These are phyloP conservation scores for Cystofilobasidium capitatum DNA, from an alignment of 768 basidiomycete species.

Conservation along the genomic window DNA sequence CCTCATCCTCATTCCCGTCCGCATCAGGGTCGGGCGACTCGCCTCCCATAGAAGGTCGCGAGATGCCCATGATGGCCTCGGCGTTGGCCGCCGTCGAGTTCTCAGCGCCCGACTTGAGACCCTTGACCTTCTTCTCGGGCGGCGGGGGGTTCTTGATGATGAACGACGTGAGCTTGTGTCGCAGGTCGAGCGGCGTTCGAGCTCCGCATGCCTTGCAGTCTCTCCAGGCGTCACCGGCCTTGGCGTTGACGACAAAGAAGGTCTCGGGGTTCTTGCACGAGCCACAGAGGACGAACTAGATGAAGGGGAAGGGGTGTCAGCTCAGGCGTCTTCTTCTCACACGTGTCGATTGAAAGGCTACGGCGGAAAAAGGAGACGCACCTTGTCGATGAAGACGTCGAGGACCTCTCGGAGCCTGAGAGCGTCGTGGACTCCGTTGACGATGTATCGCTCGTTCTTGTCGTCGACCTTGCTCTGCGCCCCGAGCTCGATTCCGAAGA, in stretches of 20 bases:
- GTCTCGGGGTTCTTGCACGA: slow-evolving; percentile 99
- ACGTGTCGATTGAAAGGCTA: background rate
- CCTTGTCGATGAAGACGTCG: slow-evolving; percentile 84
- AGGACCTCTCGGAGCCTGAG: slow-evolving; percentile 86
- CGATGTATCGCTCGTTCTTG: slow-evolving; percentile 94
- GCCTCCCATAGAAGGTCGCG: slow-evolving; percentile 45
- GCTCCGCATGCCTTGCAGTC: slow-evolving; percentile 99
- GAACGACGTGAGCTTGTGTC: slow-evolving; percentile 91
- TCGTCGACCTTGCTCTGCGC: slow-evolving; percentile 95
- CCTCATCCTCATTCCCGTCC: slow-evolving; percentile 20
- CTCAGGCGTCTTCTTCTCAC: background rate
- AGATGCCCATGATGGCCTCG: slow-evolving; percentile 31
- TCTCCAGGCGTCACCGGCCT: slow-evolving; percentile 76
- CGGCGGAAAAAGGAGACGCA: background rate
- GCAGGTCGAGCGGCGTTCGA: slow-evolving; percentile 83
- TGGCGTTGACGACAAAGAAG: slow-evolving; percentile 72
- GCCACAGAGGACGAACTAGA: slow-evolving; percentile 93
- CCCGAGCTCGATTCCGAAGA: slow-evolving; percentile 96
- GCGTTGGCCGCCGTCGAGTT: slow-evolving; percentile 27
- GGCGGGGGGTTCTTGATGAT: slow-evolving; percentile 96
- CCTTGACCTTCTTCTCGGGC: slow-evolving; percentile 58
- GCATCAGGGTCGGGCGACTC: slow-evolving; percentile 30
- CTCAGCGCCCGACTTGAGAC: slow-evolving; percentile 40
- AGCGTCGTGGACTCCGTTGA: slow-evolving; percentile 92
- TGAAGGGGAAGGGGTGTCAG: background rate